Conservation (phyloP, 768 basidiomycete genomes). For the Hypholoma fasciculare region DNA sequence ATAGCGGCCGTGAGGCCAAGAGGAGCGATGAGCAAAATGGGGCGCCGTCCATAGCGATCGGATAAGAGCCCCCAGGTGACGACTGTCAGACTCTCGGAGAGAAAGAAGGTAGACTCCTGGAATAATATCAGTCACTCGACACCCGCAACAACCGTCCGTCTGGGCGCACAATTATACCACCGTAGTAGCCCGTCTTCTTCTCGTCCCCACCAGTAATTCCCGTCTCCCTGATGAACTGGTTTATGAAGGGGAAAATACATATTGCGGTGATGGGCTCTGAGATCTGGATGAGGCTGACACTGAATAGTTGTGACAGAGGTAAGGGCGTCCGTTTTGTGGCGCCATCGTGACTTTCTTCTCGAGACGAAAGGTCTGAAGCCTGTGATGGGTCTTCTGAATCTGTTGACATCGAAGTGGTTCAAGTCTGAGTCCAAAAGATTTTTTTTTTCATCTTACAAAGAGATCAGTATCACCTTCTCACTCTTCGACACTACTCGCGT, state of each 20-base stretch:
- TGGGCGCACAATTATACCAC: conserved; percentile 36
- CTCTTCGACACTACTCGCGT: too few relatives aligned
- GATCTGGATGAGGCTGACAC: conserved; percentile 40
- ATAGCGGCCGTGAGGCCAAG: conserved; percentile 39
- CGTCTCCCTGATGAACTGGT: conserved; percentile 43
- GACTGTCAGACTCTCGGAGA: conserved; percentile 41
- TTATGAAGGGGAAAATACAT: conserved; percentile 49
- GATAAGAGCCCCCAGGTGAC: conserved; percentile 45
- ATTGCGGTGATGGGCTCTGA: conserved; percentile 43
- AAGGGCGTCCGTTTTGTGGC: conserved; percentile 31
- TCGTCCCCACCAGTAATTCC: conserved; percentile 46
- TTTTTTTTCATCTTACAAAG: too few relatives aligned
- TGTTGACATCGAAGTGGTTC: too few relatives aligned
- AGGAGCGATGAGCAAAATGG: conserved; percentile 43
- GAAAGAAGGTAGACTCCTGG: conserved; percentile 39
- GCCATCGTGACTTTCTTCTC: too few relatives aligned
- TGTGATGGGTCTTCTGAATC: too few relatives aligned
- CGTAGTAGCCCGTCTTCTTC: conserved; percentile 46
- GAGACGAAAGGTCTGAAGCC: too few relatives aligned
- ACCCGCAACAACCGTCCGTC: neutral
- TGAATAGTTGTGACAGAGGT: conserved; percentile 38
- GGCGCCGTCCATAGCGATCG: conserved; percentile 42
- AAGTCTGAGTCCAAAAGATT: too few relatives aligned
- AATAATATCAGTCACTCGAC: neutral
- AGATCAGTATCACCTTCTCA: too few relatives aligned